Percentiles rank a stretch among this genome's conserved stretches.
phyloP scores from a whole-genome alignment of 208 protist species.

The Acanthamoeba castellanii region DNA sequence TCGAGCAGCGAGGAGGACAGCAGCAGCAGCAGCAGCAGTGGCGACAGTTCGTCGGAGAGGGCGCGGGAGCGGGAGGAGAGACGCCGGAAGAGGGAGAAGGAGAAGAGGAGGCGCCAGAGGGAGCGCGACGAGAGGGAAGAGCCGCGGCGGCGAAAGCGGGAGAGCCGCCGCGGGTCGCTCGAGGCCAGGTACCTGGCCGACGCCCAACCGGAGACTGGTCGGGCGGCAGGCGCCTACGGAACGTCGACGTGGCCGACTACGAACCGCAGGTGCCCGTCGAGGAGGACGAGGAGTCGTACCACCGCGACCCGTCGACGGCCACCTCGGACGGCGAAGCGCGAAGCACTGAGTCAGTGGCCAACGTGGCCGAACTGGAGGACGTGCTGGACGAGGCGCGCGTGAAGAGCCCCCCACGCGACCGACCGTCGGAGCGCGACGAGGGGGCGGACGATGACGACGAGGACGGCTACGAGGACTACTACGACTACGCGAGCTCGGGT shows the following conservation, averaged over 20 bases:
- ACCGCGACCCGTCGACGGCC: not conserved
- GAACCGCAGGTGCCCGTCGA: not conserved
- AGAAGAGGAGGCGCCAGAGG: not conserved
- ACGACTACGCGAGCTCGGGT: constrained; percentile 29
- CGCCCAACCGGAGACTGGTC: not conserved
- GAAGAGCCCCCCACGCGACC: not conserved
- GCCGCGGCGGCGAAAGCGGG: not conserved
- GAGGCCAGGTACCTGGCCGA: not conserved
- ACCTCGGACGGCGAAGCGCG: not conserved
- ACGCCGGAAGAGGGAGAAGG: not conserved
- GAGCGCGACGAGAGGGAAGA: not conserved
- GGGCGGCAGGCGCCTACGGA: too few species aligned
- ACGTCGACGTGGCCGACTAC: not conserved
- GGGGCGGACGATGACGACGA: not conserved
- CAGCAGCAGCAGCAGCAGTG: not conserved
- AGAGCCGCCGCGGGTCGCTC: not conserved
- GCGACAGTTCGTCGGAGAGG: not conserved
- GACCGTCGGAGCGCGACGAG: not conserved
- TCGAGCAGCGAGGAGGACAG: not conserved
- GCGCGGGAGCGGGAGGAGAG: not conserved
- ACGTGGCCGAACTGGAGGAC: not conserved
- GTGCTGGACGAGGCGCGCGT: not conserved
- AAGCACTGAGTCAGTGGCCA: not conserved
- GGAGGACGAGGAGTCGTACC: not conserved
- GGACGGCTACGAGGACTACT: not conserved